These are phyloP conservation scores for Dryas integrifolia DNA, from an alignment of 331 rosid genomes.

Conservation along the genomic window DNA sequence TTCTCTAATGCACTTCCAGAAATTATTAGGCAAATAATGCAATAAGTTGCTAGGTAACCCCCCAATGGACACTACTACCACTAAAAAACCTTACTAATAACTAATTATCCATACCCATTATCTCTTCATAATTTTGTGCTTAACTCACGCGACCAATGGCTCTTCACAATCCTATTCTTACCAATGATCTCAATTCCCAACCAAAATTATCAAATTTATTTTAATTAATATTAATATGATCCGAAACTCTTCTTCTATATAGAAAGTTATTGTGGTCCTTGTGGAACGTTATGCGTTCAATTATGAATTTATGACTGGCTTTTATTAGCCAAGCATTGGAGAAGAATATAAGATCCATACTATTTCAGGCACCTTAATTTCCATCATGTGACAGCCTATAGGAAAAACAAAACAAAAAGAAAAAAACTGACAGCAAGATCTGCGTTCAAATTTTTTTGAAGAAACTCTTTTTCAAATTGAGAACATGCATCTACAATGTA, in stretches of 20 bases:
- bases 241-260: not conserved
- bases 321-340: not conserved
- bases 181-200: not conserved
- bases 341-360: not conserved
- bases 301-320: not conserved
- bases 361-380: not conserved
- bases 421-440: not conserved
- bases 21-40: too few species aligned
- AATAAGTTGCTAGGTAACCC: too few species aligned
- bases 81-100: too few species aligned
- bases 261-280: not conserved
- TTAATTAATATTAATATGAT: not conserved
- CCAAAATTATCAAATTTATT: not conserved
- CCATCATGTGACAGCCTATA: not conserved
- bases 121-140: too few species aligned
- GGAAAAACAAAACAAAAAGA: not conserved
- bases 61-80: too few species aligned
- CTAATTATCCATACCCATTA: too few species aligned
- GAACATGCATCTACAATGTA: too few species aligned
- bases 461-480: too few species aligned
- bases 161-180: too few species aligned
- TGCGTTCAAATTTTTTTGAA: not conserved
- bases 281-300: not conserved
- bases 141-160: too few species aligned
- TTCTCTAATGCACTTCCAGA: too few species aligned